A percentile compares a stretch with the other conserved stretches of the same genome.
phyloP scores from a whole-genome alignment of 768 basidiomycete genomes.

The Obba rivulosa region DNA sequence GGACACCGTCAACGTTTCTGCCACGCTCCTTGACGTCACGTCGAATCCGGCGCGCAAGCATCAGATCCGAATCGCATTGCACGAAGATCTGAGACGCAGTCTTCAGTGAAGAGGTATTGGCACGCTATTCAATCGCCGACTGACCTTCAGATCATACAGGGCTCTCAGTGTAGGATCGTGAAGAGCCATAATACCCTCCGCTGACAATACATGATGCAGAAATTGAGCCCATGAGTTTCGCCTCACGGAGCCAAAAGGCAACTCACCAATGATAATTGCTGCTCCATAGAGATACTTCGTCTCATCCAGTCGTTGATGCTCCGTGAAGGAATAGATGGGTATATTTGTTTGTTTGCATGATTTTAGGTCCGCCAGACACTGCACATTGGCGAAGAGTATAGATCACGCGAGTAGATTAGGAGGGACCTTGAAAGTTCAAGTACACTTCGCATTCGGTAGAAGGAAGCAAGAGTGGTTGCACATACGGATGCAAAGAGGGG shows the following conservation, averaged over 20 bases:
- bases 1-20: constrained; percentile 76
- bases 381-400: neutral
- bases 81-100: constrained; percentile 61
- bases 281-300: constrained; percentile 91
- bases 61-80: constrained; percentile 92
- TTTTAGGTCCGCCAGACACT: constrained; percentile 88
- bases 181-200: constrained; percentile 90
- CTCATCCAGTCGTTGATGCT: constrained; percentile 78
- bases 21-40: constrained; percentile 88
- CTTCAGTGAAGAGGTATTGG: neutral
- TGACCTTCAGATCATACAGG: constrained; percentile 88
- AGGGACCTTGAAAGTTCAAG: neutral
- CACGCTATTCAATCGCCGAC: constrained; percentile 3
- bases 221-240: too few relatives aligned
- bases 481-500: constrained; percentile 74
- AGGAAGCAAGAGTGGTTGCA: constrained; percentile 8
- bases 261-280: constrained; percentile 76
- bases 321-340: constrained; percentile 89
- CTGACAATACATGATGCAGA: constrained; percentile 27
- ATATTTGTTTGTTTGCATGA: constrained; percentile 80
- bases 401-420: neutral
- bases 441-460: neutral
- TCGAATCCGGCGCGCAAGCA: constrained; percentile 90
- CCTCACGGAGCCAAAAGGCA: neutral
- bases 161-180: constrained; percentile 73